phyloP scores from a whole-genome alignment of 108 stramenopile species.

The Chaetoceros muelleri region DNA sequence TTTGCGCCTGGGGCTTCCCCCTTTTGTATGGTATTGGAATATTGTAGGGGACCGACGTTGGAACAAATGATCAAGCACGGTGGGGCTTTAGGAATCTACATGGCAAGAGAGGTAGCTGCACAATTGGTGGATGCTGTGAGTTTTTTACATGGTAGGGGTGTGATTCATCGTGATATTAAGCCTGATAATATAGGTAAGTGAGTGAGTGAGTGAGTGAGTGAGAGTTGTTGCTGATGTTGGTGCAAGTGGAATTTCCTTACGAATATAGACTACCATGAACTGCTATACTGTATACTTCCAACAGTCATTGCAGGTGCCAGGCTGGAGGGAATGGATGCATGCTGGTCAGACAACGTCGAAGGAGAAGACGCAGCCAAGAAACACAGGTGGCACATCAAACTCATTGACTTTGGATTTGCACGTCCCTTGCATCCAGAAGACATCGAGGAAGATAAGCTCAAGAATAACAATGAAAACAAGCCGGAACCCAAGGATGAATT shows the following conservation, averaged over 20 bases:
- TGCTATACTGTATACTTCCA: background rate
- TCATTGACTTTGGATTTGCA: constrained; percentile 84
- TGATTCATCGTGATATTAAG: constrained; percentile 83
- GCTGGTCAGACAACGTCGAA: constrained; percentile 64
- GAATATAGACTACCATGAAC: background rate
- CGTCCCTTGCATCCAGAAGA: constrained; percentile 45
- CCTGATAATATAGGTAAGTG: constrained; percentile 41
- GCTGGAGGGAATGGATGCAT: constrained; percentile 15
- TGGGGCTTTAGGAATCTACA: constrained; percentile 61
- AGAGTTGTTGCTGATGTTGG: background rate
- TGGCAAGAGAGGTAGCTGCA: constrained; percentile 50
- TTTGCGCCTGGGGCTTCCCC: constrained; percentile 1
- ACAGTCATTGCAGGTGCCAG: background rate
- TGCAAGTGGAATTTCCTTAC: background rate
- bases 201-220: constrained; percentile 8
- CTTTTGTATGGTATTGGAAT: background rate
- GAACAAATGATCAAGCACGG: constrained; percentile 54
- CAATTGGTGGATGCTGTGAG: constrained; percentile 66
- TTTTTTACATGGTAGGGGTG: constrained; percentile 73
- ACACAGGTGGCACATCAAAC: constrained; percentile 49
- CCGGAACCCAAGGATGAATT: background rate
- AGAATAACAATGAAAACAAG: background rate
- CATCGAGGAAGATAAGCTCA: constrained; percentile 15
- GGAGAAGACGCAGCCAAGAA: constrained; percentile 23
- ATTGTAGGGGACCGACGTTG: constrained; percentile 48